Percentiles rank a stretch among this genome's conserved stretches.
Conservation (phyloP, 148 eudicot genomes). For the Linanthus parryae region DNA sequence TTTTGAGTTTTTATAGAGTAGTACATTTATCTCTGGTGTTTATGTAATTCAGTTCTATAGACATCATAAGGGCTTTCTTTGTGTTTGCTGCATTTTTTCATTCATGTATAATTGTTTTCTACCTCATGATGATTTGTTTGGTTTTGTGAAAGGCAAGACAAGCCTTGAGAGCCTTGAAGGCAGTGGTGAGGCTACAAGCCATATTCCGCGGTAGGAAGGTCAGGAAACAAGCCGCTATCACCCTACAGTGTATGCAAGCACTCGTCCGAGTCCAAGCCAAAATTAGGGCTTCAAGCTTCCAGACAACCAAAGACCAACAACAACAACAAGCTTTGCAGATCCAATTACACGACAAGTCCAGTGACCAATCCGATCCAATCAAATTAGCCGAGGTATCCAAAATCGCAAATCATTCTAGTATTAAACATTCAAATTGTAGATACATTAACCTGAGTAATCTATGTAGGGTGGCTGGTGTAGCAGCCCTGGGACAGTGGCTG, state of each 20-base stretch:
- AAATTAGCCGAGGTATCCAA: constrained; percentile 58
- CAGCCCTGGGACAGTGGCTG: constrained; percentile 64
- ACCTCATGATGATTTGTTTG: no score
- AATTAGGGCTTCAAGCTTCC: constrained; percentile 49
- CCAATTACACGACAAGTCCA: constrained; percentile 8
- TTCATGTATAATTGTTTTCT: no score
- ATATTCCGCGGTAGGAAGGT: constrained; percentile 81
- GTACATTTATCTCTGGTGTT: no score
- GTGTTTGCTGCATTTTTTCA: no score
- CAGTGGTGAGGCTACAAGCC: constrained; percentile 80
- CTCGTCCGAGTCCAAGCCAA: constrained; percentile 82
- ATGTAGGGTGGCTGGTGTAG: constrained; percentile 91
- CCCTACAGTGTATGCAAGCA: constrained; percentile 87
- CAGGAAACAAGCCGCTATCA: constrained; percentile 78
- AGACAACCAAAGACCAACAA: constrained; percentile 19
- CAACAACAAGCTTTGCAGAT: constrained; percentile 2
- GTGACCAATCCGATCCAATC: constrained; percentile 34
- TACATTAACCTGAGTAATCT: no score
- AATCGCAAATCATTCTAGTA: neutral
- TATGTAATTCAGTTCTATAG: no score
- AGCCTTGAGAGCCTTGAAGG: constrained; percentile 78
- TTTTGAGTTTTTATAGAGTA: no score
- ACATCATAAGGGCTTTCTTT: no score
- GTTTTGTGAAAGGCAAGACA: constrained; percentile 46
- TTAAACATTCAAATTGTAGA: no score